A percentile compares a stretch with the other conserved stretches of the same genome.
Evolutionary conservation across 2,329 filamentous ascomycete genomes (phyloP).

Genomic region (Lachnellula arida): DNA sequence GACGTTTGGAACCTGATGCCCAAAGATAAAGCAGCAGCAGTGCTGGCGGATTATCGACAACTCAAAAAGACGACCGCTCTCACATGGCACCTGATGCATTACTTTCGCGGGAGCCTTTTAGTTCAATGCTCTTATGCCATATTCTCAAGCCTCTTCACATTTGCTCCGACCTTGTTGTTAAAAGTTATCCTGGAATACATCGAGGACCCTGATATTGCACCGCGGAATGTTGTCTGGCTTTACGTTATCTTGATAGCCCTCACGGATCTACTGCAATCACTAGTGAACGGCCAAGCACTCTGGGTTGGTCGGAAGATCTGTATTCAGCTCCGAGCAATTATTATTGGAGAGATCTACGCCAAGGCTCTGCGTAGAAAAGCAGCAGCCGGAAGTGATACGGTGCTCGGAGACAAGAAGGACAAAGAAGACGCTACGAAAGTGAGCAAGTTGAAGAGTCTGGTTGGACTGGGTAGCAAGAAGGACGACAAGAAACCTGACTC

Average conservation of each 20-base stretch:
- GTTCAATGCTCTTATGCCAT: constrained; percentile 77
- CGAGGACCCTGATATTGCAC: constrained; percentile 71
- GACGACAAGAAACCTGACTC: constrained; percentile 39
- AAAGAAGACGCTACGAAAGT: constrained; percentile 40
- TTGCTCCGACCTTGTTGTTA: constrained; percentile 84
- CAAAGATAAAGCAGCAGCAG: constrained; percentile 77
- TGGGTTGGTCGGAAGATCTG: constrained; percentile 95
- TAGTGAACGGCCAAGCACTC: constrained; percentile 79
- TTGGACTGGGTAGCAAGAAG: constrained; percentile 47
- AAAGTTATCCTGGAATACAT: constrained; percentile 91
- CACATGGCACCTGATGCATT: constrained; percentile 74
- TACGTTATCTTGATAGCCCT: constrained; percentile 88
- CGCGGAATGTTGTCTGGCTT: constrained; percentile 87
- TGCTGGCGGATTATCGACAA: constrained; percentile 79
- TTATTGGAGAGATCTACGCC: constrained; percentile 95
- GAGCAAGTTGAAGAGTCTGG: constrained; percentile 44
- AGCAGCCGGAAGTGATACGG: constrained; percentile 69
- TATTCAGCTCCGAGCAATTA: constrained; percentile 86
- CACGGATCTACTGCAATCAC: constrained; percentile 74
- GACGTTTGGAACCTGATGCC: constrained; percentile 90
- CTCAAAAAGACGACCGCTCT: constrained; percentile 76
- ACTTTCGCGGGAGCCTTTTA: constrained; percentile 74
- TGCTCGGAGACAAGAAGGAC: constrained; percentile 54
- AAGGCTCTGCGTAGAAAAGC: constrained; percentile 92
- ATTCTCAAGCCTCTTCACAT: constrained; percentile 77